These are phyloP conservation scores for Colletotrichum sp. DNA, from an alignment of 2,329 filamentous ascomycete species.

Conservation along the genomic window DNA sequence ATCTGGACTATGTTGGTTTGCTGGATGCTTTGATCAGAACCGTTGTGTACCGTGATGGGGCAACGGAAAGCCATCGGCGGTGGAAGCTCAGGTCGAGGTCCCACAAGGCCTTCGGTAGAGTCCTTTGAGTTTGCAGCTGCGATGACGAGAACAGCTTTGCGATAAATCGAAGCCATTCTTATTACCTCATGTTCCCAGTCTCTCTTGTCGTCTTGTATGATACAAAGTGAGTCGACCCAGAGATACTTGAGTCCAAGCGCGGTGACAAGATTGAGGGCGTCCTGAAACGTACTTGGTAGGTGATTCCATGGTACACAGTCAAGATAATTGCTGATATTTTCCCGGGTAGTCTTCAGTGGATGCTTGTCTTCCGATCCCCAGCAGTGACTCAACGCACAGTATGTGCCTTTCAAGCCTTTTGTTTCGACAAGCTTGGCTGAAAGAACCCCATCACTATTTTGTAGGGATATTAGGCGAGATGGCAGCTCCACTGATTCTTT, in stretches of 20 bases:
- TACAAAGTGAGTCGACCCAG: not conserved
- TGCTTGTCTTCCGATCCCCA: not conserved
- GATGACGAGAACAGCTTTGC: rapidly evolving
- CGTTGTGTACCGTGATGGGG: not conserved
- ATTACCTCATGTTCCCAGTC: not conserved
- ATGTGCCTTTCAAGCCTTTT: not conserved
- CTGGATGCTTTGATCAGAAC: not conserved
- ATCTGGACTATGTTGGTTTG: too few relatives aligned
- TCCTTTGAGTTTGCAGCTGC: not conserved
- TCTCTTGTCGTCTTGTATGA: not conserved
- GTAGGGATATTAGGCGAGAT: not conserved
- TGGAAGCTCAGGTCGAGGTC: too few relatives aligned
- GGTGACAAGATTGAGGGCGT: rapidly evolving
- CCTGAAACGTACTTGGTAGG: not conserved
- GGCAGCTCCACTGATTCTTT: rapidly evolving
- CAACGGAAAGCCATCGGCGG: not conserved
- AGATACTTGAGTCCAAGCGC: rapidly evolving
- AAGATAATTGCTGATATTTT: not conserved
- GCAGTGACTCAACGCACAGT: not conserved
- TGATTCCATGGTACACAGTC: not conserved
- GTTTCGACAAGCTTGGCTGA: not conserved
- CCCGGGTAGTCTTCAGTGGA: not conserved
- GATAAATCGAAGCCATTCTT: not conserved
- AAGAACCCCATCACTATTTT: not conserved
- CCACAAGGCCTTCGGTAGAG: not conserved